phyloP scores from a whole-genome alignment of 139 green algal species.

The Raphidocelis subcapitata region DNA sequence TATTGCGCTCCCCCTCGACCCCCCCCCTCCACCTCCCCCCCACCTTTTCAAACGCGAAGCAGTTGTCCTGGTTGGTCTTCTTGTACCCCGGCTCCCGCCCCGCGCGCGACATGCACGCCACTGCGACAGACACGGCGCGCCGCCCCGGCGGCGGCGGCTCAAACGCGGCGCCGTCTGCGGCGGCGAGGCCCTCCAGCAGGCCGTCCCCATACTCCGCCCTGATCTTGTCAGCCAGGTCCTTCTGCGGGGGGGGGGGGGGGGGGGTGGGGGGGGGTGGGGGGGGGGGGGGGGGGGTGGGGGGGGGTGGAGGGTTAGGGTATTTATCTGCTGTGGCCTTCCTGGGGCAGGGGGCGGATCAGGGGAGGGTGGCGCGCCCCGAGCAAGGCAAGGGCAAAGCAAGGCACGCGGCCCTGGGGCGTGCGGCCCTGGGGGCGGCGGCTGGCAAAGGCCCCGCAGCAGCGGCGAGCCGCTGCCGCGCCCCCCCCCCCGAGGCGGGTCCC shows the following conservation, averaged over 20 bases:
- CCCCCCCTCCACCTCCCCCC: no score
- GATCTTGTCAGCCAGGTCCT: conserved; percentile 20
- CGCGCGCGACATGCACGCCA: conserved; percentile 75
- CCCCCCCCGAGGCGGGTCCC: no score
- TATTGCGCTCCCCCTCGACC: no score
- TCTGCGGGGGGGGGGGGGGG: conserved; percentile 5
- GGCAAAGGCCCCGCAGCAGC: no score
- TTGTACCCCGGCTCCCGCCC: conserved; percentile 78
- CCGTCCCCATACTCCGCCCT: conserved; percentile 18
- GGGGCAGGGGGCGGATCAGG: neutral
- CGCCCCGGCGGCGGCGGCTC: conserved; percentile 22
- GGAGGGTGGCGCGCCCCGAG: neutral
- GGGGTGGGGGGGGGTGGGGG: no score
- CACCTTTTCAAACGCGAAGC: conserved; percentile 82
- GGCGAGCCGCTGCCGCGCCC: no score
- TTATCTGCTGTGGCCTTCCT: no score
- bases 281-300: no score
- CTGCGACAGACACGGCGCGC: conserved; percentile 34
- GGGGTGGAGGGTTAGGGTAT: no score
- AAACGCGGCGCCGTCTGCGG: neutral
- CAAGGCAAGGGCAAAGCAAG: neutral
- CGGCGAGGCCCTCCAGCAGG: no score
- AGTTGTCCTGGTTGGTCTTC: conserved; percentile 91
- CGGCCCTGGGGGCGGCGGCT: neutral
- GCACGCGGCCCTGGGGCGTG: neutral